A percentile compares a stretch with the other conserved stretches of the same genome.
phyloP scores from a whole-genome alignment of 2,329 filamentous ascomycete species.

The Pseudogymnoascus sp. region DNA sequence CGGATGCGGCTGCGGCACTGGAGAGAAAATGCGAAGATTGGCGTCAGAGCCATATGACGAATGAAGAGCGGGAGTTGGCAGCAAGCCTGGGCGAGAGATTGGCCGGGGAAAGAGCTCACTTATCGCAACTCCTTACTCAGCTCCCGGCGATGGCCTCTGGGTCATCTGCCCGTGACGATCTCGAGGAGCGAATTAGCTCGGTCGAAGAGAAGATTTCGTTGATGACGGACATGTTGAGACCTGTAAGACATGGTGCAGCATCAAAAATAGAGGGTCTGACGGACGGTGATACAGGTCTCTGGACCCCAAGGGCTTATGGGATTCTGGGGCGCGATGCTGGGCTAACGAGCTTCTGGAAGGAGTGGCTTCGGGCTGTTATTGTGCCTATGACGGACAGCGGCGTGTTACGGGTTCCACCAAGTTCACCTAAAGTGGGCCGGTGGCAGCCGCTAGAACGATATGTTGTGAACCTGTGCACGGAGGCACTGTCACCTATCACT shows the following conservation, averaged over 20 bases:
- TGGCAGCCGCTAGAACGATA: conserved; percentile 97
- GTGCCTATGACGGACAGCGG: conserved; percentile 91
- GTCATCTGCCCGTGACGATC: conserved; percentile 67
- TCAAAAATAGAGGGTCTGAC: conserved; percentile 96
- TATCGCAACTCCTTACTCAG: conserved; percentile 79
- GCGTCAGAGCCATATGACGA: conserved; percentile 82
- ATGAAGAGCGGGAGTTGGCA: conserved; percentile 84
- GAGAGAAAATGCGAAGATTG: conserved; percentile 76
- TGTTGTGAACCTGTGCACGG: conserved; percentile 92
- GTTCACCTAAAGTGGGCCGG: conserved; percentile 81
- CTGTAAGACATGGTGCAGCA: conserved; percentile 86
- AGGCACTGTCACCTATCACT: conserved; percentile 83
- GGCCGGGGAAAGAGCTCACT: conserved; percentile 77
- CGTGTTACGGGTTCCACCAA: conserved; percentile 74
- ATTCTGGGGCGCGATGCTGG: conserved; percentile 78
- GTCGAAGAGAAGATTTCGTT: conserved; percentile 95
- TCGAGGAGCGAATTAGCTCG: conserved; percentile 90
- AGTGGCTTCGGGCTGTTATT: conserved; percentile 90
- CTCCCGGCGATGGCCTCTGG: conserved; percentile 76
- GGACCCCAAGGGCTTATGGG: conserved; percentile 90
- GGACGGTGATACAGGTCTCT: conserved; percentile 89
- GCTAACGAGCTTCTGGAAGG: conserved; percentile 92
- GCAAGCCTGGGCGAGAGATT: conserved; percentile 84
- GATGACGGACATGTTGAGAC: conserved; percentile 92
- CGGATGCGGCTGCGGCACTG: conserved; percentile 73